phyloP scores from a whole-genome alignment of 2,329 filamentous ascomycete genomes.

The Aspergillus sp. region DNA sequence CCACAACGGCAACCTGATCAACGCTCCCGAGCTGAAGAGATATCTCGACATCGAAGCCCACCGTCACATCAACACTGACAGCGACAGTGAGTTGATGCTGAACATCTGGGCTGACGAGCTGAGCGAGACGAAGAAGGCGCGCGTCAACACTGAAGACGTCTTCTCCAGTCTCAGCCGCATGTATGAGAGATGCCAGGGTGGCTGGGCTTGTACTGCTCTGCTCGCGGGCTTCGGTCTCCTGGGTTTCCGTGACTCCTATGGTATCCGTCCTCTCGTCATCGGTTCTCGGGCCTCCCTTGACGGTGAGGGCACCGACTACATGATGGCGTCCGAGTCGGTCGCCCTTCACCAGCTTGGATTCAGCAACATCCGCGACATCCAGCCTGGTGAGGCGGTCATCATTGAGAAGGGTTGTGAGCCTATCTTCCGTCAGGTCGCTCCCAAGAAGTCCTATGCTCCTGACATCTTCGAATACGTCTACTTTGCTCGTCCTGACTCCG shows the following conservation, averaged over 20 bases:
- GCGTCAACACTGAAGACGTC: conserved; percentile 76
- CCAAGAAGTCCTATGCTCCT: conserved; percentile 70
- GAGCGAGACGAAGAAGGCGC: conserved; percentile 76
- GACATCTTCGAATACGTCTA: conserved; percentile 91
- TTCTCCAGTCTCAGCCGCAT: conserved; percentile 72
- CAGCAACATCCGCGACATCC: conserved; percentile 71
- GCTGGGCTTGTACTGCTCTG: conserved; percentile 80
- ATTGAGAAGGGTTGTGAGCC: conserved; percentile 75
- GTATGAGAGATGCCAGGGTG: conserved; percentile 72
- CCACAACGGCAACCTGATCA: conserved; percentile 89
- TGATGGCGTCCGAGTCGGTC: conserved; percentile 87
- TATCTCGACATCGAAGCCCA: conserved; percentile 78
- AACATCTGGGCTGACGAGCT: conserved; percentile 86
- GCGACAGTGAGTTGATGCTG: conserved; percentile 82
- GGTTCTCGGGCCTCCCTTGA: conserved; percentile 71
- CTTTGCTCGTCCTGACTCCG: conserved; percentile 77
- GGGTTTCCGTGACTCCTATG: conserved; percentile 76
- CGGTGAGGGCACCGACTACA: conserved; percentile 73
- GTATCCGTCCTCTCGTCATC: conserved; percentile 79
- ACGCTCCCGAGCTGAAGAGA: conserved; percentile 67
- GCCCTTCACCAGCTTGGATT: conserved; percentile 82
- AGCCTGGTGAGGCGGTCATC: conserved; percentile 83
- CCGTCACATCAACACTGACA: conserved; percentile 87
- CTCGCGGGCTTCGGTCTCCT: conserved; percentile 79
- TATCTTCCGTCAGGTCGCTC: conserved; percentile 73